Conservation (phyloP, 2,329 filamentous ascomycete genomes). For the Dactylellina parvicollis region DNA sequence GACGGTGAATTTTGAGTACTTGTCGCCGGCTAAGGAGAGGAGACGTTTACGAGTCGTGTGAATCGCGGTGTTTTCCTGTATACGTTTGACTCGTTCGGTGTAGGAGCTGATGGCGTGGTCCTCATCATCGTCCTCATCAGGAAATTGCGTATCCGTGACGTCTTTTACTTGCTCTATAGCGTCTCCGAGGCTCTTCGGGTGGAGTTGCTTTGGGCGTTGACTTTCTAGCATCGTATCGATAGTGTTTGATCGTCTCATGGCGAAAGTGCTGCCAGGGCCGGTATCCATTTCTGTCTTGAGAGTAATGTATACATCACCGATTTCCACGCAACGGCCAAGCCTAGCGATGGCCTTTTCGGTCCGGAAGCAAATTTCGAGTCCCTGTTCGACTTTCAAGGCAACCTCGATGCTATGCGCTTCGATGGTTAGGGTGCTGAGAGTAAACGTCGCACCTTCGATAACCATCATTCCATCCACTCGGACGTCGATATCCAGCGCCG, state of each 20-base stretch:
- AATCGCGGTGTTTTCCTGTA: slow-evolving; percentile 62
- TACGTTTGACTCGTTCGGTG: slow-evolving; percentile 62
- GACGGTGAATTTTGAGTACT: slow-evolving; percentile 60
- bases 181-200: slow-evolving; percentile 61
- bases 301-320: slow-evolving; percentile 68
- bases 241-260: slow-evolving; percentile 55
- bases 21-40: slow-evolving; percentile 58
- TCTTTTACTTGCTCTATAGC: slow-evolving; percentile 62
- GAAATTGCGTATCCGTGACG: slow-evolving; percentile 41
- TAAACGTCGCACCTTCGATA: slow-evolving; percentile 67
- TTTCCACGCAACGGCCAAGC: slow-evolving; percentile 66
- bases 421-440: slow-evolving; percentile 65
- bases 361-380: slow-evolving; percentile 67
- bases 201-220: slow-evolving; percentile 61
- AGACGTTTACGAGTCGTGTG: slow-evolving; percentile 59
- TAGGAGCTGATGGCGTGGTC: slow-evolving; percentile 63
- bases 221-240: slow-evolving; percentile 61
- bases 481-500: slow-evolving; percentile 68
- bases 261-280: slow-evolving; percentile 57
- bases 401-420: slow-evolving; percentile 67
- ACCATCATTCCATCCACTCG: slow-evolving; percentile 67
- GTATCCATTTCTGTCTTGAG: slow-evolving; percentile 62
- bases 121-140: slow-evolving; percentile 61
- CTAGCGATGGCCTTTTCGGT: slow-evolving; percentile 65
- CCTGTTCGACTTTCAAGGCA: slow-evolving; percentile 66